Evolutionary conservation across 2,329 filamentous ascomycete species (phyloP).

Genomic region (Fulvia fulva): DNA sequence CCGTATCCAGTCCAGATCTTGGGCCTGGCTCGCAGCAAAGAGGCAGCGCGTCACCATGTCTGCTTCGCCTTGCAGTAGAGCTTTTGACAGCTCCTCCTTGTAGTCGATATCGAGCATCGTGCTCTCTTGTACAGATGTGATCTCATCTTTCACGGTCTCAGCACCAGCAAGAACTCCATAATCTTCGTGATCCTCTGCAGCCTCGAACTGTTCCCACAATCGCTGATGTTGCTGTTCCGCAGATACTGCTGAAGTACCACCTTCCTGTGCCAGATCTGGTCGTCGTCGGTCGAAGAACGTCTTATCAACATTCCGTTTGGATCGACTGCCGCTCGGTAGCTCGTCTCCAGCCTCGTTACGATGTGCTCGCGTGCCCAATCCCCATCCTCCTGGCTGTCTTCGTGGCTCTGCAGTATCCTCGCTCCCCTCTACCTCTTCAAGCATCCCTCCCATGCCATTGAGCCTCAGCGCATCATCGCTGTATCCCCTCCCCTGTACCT

Average conservation of each 20-base stretch:
- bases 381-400: not conserved
- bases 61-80: conserved; percentile 19
- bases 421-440: not conserved
- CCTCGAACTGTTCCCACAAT: conserved; percentile 21
- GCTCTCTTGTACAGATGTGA: conserved; percentile 5
- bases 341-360: not conserved
- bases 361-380: not conserved
- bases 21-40: conserved; percentile 17
- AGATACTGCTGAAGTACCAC: not conserved
- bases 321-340: not conserved
- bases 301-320: not conserved
- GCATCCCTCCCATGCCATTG: not conserved
- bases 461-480: conserved; percentile 13
- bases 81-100: conserved; percentile 17
- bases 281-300: not conserved
- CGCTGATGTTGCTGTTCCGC: not conserved
- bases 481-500: conserved; percentile 14
- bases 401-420: not conserved
- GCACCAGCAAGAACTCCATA: not conserved
- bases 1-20: conserved; percentile 29
- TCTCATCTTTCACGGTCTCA: not conserved
- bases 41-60: conserved; percentile 28
- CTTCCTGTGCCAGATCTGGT: not conserved
- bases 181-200: not conserved
- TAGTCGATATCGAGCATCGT: conserved; percentile 25